phyloP scores from a whole-genome alignment of 371 early-diverging fungal species.

The Haplosporangium sp. region DNA sequence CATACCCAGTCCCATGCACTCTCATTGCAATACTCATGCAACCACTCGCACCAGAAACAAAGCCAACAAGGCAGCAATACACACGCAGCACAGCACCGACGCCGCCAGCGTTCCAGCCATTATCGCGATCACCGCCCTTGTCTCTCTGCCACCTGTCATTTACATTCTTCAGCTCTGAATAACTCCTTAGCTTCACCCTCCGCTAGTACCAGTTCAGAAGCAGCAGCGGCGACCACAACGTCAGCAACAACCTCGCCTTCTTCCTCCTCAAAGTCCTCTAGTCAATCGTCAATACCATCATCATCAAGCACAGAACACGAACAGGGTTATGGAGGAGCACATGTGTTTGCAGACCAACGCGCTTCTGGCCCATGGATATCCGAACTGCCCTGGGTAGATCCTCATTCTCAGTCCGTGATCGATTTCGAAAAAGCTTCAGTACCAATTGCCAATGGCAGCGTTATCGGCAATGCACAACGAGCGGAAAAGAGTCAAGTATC shows the following conservation, averaged over 20 bases:
- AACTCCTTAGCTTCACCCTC: slow-evolving; percentile 21
- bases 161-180: slow-evolving; percentile 24
- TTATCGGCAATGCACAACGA: slow-evolving; percentile 1
- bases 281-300: not conserved
- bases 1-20: slow-evolving; percentile 26
- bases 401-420: slow-evolving; percentile 24
- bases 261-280: not conserved
- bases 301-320: not conserved
- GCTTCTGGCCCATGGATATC: slow-evolving; percentile 28
- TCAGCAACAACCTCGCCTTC: slow-evolving; percentile 8
- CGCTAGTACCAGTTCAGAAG: not conserved
- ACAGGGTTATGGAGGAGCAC: slow-evolving; percentile 2
- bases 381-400: slow-evolving; percentile 53
- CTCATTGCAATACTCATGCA: not conserved
- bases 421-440: slow-evolving; percentile 22
- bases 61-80: slow-evolving; percentile 1
- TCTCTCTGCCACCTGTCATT: slow-evolving; percentile 2
- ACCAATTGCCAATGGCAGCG: not conserved
- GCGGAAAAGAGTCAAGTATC: not conserved
- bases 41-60: slow-evolving; percentile 9
- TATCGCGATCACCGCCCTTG: slow-evolving; percentile 14
- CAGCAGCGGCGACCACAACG: not conserved
- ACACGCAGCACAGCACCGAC: slow-evolving; percentile 11
- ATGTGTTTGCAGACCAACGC: slow-evolving; percentile 24
- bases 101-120: slow-evolving; percentile 15